Base-by-base conservation (phyloP, 192 early-diverging fungal species). In the Entophlyctis luteolus region DNA sequence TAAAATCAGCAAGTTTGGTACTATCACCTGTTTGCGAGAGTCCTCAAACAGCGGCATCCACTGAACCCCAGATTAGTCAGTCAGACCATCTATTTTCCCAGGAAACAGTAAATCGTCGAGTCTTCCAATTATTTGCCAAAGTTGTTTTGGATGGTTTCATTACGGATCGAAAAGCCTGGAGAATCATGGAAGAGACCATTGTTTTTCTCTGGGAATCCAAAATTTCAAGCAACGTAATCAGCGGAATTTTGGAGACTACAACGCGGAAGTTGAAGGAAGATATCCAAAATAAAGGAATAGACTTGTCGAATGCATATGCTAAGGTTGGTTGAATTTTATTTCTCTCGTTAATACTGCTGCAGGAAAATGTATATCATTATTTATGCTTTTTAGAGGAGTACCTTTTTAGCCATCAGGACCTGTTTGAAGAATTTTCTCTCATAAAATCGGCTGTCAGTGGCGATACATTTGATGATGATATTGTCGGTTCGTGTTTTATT, bases 321-420 rank as follows among this genome's bases (percentile, higher is more conserved):
- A 49, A 68, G 54, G 73, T 75, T 47, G 42, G 75, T 18, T 29
- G 14, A 18, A 22, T 25, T 45, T 48, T 22, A 6, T 16, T 1
- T 72, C 25, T 16, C 47, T 72, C 23, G 31, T 52, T 8, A 55
- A 35, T 25, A 8, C 32, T 49, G 10, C n/a, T 34, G 5, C 28
- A 76, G 77, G 76, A 77, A 63, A 77, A 81, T 47, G 62, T 73
- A 27, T 56, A 36, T 48, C 75, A 77, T 42, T 29, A 71, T 5
- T 6, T 78, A 47, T 47, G 68, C 2, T 53, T 80, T 23, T 35
- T 58, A 18, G 79, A 81, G 45, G 76, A 78, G 63, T 67, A 72
- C 37, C 67, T 81, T 70, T 81, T 81, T 59, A 60, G 70, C 59
- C 67, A 77, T 54, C 73, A 73, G 18, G 75, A 76, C 54, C 28